A percentile compares a stretch with the other conserved stretches of the same genome.
Evolutionary conservation across 2,329 filamentous ascomycete genomes (phyloP).

Genomic region (Basipetospora chlamydospora): DNA sequence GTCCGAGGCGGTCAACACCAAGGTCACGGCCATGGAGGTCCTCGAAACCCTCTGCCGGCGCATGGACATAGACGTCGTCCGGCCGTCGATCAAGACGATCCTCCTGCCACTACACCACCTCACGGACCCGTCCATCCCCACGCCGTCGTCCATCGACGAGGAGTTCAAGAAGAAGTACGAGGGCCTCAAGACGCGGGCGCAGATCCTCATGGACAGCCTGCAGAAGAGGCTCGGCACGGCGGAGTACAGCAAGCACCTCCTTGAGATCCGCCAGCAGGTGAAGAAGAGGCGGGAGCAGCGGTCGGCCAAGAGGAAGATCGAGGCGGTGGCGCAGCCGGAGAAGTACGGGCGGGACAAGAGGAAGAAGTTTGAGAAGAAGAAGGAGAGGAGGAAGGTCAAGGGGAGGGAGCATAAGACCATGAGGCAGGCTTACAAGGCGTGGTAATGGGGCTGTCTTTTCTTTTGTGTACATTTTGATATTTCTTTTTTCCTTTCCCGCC

Average conservation of each 20-base stretch:
- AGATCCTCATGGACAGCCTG: constrained; percentile 66
- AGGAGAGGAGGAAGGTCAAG: constrained; percentile 66
- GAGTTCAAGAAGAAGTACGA: constrained; percentile 56
- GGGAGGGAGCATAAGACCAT: constrained; percentile 56
- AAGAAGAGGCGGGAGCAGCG: constrained; percentile 57
- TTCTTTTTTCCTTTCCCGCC: too few species aligned
- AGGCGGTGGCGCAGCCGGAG: constrained; percentile 72
- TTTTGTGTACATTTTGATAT: too few species aligned
- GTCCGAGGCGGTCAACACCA: constrained; percentile 52
- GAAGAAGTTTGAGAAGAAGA: constrained; percentile 73
- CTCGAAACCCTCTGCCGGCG: constrained; percentile 54
- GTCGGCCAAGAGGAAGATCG: constrained; percentile 75
- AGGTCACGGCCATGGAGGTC: constrained; percentile 61
- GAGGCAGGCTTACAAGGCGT: constrained; percentile 53
- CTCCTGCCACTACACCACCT: constrained; percentile 60
- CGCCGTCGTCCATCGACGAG: constrained; percentile 57
- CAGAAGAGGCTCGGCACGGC: constrained; percentile 74
- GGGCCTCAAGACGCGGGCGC: constrained; percentile 53
- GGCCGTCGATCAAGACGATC: constrained; percentile 46
- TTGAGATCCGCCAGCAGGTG: constrained; percentile 60
- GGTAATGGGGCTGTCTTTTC: constrained; percentile 12
- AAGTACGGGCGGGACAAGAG: constrained; percentile 64
- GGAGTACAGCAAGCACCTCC: constrained; percentile 60
- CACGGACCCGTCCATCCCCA: constrained; percentile 62
- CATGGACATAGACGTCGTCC: constrained; percentile 40